phyloP scores from a whole-genome alignment of 2,329 filamentous ascomycete genomes.

The Pyricularia pennisetigena region DNA sequence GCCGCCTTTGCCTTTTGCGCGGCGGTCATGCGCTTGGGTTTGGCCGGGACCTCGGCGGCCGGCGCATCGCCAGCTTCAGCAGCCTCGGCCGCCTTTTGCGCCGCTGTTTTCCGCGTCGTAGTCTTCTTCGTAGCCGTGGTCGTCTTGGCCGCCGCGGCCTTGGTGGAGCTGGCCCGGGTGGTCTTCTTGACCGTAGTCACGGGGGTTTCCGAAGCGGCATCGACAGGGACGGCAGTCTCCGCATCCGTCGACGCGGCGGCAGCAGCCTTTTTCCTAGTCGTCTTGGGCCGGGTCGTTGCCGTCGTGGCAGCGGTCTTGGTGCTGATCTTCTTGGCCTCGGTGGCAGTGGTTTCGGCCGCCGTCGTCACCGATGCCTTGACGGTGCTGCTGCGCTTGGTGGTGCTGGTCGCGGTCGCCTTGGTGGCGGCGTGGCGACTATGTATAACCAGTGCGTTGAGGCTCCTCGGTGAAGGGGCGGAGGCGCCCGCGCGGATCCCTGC shows the following conservation, averaged over 20 bases:
- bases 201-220: background rate
- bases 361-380: background rate
- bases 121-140: background rate
- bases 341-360: background rate
- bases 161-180: conserved; percentile 1
- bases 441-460: background rate
- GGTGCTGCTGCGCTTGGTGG: background rate
- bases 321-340: conserved; percentile 2
- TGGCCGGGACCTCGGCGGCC: background rate
- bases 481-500: background rate
- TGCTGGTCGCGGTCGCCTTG: background rate
- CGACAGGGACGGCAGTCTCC: background rate
- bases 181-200: background rate
- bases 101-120: background rate
- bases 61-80: background rate
- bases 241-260: background rate
- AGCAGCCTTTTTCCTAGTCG: conserved; percentile 3
- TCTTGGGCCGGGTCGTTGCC: background rate
- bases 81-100: background rate
- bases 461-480: background rate
- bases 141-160: background rate
- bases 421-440: background rate
- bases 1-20: background rate
- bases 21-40: background rate
- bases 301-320: background rate